Conservation (phyloP, 768 basidiomycete genomes). For the Polyporus arcularius region DNA sequence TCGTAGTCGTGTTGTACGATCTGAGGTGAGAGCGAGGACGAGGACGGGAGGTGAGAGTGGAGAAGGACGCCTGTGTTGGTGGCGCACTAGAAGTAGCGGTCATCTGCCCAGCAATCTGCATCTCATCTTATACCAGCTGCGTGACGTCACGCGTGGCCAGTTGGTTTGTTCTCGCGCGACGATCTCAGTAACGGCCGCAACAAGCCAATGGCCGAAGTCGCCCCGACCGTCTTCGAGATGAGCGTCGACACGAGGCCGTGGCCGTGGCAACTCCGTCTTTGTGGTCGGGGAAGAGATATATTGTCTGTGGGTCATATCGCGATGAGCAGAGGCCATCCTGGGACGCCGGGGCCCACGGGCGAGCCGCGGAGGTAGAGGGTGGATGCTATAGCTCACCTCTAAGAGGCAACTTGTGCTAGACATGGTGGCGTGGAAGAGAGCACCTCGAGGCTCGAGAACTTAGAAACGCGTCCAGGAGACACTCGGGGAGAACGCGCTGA, state of each 20-base stretch:
- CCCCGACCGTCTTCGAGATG: neutral
- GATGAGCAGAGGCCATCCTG: neutral
- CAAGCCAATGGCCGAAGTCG: neutral
- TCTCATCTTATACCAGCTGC: constrained; percentile 18
- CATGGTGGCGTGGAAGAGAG: neutral
- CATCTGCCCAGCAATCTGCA: constrained; percentile 11
- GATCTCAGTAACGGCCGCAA: constrained; percentile 1
- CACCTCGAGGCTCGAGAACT: neutral
- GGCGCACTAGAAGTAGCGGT: constrained; percentile 5
- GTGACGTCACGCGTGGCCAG: constrained; percentile 20
- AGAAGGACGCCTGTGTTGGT: constrained; percentile 7
- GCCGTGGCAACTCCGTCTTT: neutral
- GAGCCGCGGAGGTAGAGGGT: neutral
- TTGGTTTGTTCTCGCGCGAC: constrained; percentile 11
- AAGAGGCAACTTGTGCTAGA: neutral
- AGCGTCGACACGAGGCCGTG: neutral
- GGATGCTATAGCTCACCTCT: too few species aligned
- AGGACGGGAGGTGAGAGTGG: constrained; percentile 33
- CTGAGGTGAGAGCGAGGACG: constrained; percentile 33
- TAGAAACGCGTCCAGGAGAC: neutral
- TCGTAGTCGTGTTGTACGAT: neutral
- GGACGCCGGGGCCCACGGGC: neutral
- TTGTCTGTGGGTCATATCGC: neutral
- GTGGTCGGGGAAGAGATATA: neutral
- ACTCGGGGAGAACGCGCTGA: neutral